These are phyloP conservation scores for Halophytophthora polymorphica DNA, from an alignment of 352 stramenopile genomes.

Conservation along the genomic window DNA sequence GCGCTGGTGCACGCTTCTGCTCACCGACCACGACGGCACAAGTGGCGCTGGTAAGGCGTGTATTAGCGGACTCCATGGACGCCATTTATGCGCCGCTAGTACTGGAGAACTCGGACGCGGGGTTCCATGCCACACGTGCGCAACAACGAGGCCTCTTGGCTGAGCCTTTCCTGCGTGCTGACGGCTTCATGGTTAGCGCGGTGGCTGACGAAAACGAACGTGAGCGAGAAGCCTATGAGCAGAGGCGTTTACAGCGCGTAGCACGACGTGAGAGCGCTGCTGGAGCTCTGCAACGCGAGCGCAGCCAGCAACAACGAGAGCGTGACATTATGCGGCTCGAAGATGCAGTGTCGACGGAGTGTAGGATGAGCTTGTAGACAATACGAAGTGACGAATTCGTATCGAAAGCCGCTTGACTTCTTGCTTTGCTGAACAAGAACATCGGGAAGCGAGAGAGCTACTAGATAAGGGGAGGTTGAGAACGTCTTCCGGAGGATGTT, in stretches of 20 bases:
- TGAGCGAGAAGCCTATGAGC: conserved; percentile 25
- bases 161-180: conserved; percentile 35
- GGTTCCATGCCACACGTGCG: conserved; percentile 36
- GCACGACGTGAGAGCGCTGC: conserved; percentile 39
- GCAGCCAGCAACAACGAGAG: conserved; percentile 16
- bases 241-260: conserved; percentile 37
- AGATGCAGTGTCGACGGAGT: conserved; percentile 18
- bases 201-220: conserved; percentile 22
- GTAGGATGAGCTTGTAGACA: no score
- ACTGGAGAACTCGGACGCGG: conserved; percentile 37
- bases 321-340: conserved; percentile 23
- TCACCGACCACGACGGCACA: conserved; percentile 53
- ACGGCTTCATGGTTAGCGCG: conserved; percentile 62
- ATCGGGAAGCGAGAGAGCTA: conserved; percentile 3
- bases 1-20: conserved; percentile 31
- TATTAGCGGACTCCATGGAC: conserved; percentile 48
- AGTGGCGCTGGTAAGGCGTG: conserved; percentile 37
- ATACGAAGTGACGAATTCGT: no score
- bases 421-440: no score
- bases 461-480: background rate
- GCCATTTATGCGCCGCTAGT: conserved; percentile 62
- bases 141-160: conserved; percentile 54
- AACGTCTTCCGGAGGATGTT: background rate
- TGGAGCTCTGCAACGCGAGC: conserved; percentile 29
- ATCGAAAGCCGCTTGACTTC: no score